These are phyloP conservation scores for Ophiosphaerella korrae DNA, from an alignment of 2,329 filamentous ascomycete genomes.

Conservation along the genomic window DNA sequence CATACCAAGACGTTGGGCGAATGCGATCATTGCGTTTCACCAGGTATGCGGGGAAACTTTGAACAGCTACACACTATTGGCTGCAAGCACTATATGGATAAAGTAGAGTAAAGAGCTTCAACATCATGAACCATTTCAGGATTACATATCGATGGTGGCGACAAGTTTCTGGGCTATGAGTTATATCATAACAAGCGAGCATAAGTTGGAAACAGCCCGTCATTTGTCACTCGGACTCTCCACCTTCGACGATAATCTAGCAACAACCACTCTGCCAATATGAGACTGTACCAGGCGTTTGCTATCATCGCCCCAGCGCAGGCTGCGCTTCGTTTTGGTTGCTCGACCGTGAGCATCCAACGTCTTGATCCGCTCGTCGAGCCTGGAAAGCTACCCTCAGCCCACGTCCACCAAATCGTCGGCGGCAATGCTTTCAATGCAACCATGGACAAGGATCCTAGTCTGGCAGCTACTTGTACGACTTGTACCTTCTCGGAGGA, in stretches of 20 bases:
- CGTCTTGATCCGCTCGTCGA: conserved; percentile 33
- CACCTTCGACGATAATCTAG: background rate
- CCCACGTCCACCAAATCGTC: conserved; percentile 29
- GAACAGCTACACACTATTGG: background rate
- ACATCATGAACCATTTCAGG: background rate
- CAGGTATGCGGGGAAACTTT: background rate
- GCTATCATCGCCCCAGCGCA: conserved; percentile 13
- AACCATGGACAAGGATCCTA: conserved; percentile 19
- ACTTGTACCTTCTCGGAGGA: conserved; percentile 35
- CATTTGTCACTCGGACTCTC: background rate
- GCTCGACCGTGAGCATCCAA: conserved; percentile 27
- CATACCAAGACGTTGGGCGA: background rate
- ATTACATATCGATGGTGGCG: background rate
- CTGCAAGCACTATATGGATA: background rate
- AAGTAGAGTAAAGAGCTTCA: conserved; percentile 4
- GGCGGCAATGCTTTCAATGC: conserved; percentile 27
- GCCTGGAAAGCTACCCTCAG: conserved; percentile 26
- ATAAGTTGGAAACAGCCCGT: background rate
- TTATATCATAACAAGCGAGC: background rate
- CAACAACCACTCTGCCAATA: background rate
- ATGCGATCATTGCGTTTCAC: background rate
- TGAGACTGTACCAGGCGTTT: conserved; percentile 12
- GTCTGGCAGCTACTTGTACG: conserved; percentile 16
- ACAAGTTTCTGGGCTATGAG: background rate
- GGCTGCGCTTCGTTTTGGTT: conserved; percentile 25